Evolutionary conservation across 2,329 filamentous ascomycete species (phyloP).

Genomic region (Venturia oleaginea): DNA sequence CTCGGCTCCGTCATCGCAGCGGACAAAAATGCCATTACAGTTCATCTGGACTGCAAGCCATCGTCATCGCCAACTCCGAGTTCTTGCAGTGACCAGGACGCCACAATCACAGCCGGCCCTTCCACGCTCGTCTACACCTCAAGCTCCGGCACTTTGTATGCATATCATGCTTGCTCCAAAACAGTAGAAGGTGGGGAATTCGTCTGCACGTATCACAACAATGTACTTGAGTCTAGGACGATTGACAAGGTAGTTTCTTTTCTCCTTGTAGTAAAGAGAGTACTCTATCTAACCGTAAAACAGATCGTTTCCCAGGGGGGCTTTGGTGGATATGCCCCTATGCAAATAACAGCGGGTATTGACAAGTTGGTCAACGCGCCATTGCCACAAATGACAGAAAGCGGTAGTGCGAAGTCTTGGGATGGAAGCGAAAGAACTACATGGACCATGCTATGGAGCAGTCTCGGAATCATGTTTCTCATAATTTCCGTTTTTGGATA

Average conservation of each 20-base stretch:
- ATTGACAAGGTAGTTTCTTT: not conserved
- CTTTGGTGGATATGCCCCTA: not conserved
- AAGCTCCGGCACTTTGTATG: not conserved
- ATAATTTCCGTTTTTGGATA: not conserved
- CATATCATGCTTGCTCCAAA: conserved; percentile 2
- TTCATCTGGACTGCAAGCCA: not conserved
- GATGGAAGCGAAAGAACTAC: not conserved
- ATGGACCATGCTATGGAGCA: not conserved
- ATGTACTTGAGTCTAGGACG: not conserved
- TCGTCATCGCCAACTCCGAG: not conserved
- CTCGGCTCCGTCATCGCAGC: not conserved
- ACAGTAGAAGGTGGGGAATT: not conserved
- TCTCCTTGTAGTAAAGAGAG: not conserved
- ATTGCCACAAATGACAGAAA: not conserved
- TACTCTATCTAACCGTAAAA: not conserved
- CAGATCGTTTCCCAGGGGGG: not conserved
- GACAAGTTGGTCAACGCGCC: not conserved
- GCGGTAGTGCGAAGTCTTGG: not conserved
- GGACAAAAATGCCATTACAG: not conserved
- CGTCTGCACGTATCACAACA: not conserved
- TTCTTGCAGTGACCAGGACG: not conserved
- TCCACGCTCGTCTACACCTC: not conserved
- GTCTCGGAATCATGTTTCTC: not conserved
- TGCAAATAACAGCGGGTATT: not conserved
- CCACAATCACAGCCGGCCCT: conserved; percentile 1